Evolutionary conservation across 1,139 yeast genomes (phyloP).

Genomic region (Pneumocystis canis): DNA sequence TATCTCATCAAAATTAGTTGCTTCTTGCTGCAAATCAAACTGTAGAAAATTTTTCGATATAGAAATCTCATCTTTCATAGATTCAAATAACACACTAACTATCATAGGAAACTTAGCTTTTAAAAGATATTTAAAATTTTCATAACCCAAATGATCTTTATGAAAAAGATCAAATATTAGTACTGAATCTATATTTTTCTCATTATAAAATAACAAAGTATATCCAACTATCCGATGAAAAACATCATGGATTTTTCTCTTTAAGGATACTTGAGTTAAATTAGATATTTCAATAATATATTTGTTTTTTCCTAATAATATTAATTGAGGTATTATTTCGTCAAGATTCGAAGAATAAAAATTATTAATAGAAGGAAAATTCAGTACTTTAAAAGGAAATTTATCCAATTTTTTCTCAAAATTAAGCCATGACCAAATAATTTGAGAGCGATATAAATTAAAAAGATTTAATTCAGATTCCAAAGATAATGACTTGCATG

Average conservation of each 20-base stretch:
- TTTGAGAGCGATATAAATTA: constrained; percentile 24
- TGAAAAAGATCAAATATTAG: background rate
- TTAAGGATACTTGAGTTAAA: constrained; percentile 4
- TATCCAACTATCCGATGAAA: constrained; percentile 13
- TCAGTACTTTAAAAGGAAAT: constrained; percentile 31
- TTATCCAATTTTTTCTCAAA: constrained; percentile 20
- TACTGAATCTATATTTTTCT: background rate
- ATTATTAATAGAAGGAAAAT: constrained; percentile 19
- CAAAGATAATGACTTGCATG: constrained; percentile 6
- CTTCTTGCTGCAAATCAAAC: background rate
- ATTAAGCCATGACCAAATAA: constrained; percentile 30
- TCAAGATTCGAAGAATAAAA: constrained; percentile 24
- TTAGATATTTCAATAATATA: constrained; percentile 8
- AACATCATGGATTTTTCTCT: constrained; percentile 2
- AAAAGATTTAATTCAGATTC: constrained; percentile 21
- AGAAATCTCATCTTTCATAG: background rate
- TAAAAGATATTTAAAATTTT: background rate
- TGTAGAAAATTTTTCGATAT: background rate
- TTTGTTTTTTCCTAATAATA: constrained; percentile 10
- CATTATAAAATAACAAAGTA: constrained; percentile 6
- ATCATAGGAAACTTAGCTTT: background rate
- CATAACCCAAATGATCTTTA: background rate
- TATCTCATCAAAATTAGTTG: background rate
- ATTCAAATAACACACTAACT: background rate
- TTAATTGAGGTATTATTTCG: constrained; percentile 10